Evolutionary conservation across 1,284 basidiomycete genomes (phyloP).

Genomic region (Fistulina hepatica): DNA sequence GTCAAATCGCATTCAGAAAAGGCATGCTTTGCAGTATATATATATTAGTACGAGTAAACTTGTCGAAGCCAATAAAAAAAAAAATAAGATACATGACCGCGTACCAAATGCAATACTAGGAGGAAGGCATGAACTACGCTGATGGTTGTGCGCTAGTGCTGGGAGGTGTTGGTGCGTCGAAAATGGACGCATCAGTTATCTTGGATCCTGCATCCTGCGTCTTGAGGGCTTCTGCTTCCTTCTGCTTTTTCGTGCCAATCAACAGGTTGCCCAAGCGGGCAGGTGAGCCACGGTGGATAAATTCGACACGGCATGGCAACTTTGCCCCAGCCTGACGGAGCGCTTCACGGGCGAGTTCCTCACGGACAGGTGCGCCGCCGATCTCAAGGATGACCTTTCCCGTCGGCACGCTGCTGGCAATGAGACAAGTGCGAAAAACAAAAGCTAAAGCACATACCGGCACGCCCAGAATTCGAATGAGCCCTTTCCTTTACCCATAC

Average conservation of each 20-base stretch:
- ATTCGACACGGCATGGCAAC: conserved; percentile 84
- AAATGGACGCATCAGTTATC: too few species aligned
- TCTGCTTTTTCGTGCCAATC: conserved; percentile 22
- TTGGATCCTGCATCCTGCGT: too few species aligned
- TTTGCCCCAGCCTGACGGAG: conserved; percentile 86
- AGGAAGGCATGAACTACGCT: too few species aligned
- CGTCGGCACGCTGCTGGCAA: conserved; percentile 60
- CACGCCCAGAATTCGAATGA: conserved; percentile 97
- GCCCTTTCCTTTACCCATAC: conserved; percentile 99
- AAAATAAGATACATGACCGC: too few species aligned
- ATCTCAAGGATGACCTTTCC: conserved; percentile 94
- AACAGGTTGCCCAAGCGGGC: conserved; percentile 74
- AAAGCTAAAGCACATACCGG: conserved; percentile 40
- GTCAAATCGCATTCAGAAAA: too few species aligned
- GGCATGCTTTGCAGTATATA: too few species aligned
- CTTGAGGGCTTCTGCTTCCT: conserved; percentile 9
- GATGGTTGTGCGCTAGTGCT: too few species aligned
- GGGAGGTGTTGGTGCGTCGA: too few species aligned
- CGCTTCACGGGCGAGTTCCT: conserved; percentile 92
- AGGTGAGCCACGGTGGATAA: conserved; percentile 61
- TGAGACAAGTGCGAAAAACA: conserved; percentile 2
- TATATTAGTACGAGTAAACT: too few species aligned
- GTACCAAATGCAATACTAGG: too few species aligned
- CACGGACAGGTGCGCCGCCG: conserved; percentile 82
- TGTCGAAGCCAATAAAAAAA: too few species aligned